Conservation (phyloP, 2,329 filamentous ascomycete species). For the Fusarium odoratissimum region DNA sequence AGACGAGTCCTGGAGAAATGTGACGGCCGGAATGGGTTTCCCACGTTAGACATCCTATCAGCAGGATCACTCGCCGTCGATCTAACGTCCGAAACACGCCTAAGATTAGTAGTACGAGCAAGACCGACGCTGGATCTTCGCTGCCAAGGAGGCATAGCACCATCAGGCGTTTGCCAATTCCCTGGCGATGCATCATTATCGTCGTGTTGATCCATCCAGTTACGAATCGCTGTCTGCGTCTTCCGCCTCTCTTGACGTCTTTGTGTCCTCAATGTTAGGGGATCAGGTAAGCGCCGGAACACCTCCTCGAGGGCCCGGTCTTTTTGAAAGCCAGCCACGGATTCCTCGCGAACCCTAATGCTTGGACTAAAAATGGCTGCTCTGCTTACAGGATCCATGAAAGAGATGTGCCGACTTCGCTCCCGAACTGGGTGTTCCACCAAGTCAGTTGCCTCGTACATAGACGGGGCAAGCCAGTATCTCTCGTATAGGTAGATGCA, state of each 20-base stretch:
- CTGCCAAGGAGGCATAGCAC: conserved; percentile 59
- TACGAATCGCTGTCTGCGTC: conserved; percentile 83
- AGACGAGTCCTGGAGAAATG: conserved; percentile 54
- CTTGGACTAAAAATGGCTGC: conserved; percentile 79
- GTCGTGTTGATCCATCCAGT: conserved; percentile 86
- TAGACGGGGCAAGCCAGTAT: conserved; percentile 76
- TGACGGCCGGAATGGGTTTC: conserved; percentile 46
- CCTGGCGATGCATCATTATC: conserved; percentile 59
- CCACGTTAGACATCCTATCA: conserved; percentile 68
- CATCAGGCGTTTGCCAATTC: conserved; percentile 63
- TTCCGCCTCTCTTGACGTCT: conserved; percentile 74
- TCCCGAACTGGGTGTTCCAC: conserved; percentile 75
- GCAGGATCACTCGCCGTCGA: conserved; percentile 73
- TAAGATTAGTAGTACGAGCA: conserved; percentile 60
- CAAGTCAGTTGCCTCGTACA: conserved; percentile 86
- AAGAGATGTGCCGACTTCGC: conserved; percentile 63
- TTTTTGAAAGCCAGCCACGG: conserved; percentile 88
- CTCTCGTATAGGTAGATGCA: conserved; percentile 90
- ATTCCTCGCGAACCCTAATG: conserved; percentile 81
- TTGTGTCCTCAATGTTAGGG: conserved; percentile 69
- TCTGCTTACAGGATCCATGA: conserved; percentile 66
- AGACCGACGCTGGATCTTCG: conserved; percentile 65
- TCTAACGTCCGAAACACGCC: conserved; percentile 66
- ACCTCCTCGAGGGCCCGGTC: conserved; percentile 92
- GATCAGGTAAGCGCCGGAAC: conserved; percentile 79